Evolutionary conservation across 805 yeast genomes (phyloP).

Genomic region (Kodamaea hsintzibuensis): DNA sequence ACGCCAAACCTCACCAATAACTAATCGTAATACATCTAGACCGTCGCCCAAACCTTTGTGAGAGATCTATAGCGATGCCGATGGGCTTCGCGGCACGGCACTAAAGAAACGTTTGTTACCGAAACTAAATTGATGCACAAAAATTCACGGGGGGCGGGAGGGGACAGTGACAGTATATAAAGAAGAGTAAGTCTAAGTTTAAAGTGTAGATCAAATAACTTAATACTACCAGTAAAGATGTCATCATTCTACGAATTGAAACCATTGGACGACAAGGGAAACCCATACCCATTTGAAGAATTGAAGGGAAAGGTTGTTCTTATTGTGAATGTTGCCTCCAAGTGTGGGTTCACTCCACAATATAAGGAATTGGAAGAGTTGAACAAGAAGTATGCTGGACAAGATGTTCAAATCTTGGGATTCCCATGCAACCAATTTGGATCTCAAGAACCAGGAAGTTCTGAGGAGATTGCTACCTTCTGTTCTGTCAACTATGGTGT

Average conservation of each 20-base stretch:
- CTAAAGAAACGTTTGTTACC: neutral
- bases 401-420: constrained; percentile 40
- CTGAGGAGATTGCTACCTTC: constrained; percentile 66
- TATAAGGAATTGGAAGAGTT: constrained; percentile 40
- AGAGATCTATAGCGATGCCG: neutral
- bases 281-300: constrained; percentile 58
- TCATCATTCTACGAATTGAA: constrained; percentile 65
- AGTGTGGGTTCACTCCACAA: constrained; percentile 76
- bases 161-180: neutral
- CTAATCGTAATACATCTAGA: neutral
- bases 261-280: constrained; percentile 61
- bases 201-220: neutral
- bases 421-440: constrained; percentile 49
- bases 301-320: constrained; percentile 79
- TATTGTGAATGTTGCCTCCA: constrained; percentile 85
- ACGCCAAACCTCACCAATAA: too few relatives aligned
- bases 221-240: constrained; percentile 33
- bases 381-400: constrained; percentile 39
- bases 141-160: neutral
- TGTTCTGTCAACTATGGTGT: constrained; percentile 87
- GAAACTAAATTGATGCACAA: neutral
- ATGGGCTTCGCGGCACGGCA: neutral
- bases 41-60: neutral
- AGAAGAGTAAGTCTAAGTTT: neutral
- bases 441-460: constrained; percentile 42